Evolutionary conservation across 768 basidiomycete genomes (phyloP).

Genomic region (Xerocomellus amylosporus): DNA sequence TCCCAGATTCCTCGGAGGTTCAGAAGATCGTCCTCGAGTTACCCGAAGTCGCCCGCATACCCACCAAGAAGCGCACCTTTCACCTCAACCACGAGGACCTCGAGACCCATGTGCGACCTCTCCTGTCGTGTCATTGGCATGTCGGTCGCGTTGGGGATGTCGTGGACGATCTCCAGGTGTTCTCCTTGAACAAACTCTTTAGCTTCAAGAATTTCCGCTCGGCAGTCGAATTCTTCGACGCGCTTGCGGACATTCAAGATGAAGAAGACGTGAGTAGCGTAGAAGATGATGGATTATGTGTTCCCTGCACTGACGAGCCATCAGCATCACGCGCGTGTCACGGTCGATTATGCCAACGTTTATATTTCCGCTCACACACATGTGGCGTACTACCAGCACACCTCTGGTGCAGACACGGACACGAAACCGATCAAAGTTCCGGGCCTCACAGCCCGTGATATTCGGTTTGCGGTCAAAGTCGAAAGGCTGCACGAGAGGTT

Average conservation of each 20-base stretch:
- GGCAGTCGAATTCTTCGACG: constrained; percentile 29
- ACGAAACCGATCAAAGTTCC: constrained; percentile 24
- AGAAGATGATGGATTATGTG: neutral
- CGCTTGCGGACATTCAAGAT: constrained; percentile 25
- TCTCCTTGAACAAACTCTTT: constrained; percentile 29
- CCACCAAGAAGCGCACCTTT: constrained; percentile 33
- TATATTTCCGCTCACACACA: constrained; percentile 29
- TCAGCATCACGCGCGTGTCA: constrained; percentile 34
- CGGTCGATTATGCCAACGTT: constrained; percentile 23
- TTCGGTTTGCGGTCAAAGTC: constrained; percentile 46
- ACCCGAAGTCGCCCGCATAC: constrained; percentile 28
- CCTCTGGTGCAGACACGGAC: constrained; percentile 6
- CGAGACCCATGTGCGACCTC: constrained; percentile 34
- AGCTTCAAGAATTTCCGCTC: constrained; percentile 24
- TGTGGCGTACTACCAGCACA: constrained; percentile 20
- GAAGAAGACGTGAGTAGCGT: constrained; percentile 32
- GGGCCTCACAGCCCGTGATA: constrained; percentile 50
- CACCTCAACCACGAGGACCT: constrained; percentile 35
- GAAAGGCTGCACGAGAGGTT: constrained; percentile 35
- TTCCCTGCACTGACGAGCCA: neutral
- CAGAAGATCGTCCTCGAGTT: constrained; percentile 12
- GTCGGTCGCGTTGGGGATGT: constrained; percentile 13
- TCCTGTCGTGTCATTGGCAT: constrained; percentile 34
- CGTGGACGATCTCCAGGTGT: constrained; percentile 11
- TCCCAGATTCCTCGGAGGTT: constrained; percentile 17